Base-by-base conservation (phyloP, 2,329 filamentous ascomycete species). In the Capronia coronata region DNA sequence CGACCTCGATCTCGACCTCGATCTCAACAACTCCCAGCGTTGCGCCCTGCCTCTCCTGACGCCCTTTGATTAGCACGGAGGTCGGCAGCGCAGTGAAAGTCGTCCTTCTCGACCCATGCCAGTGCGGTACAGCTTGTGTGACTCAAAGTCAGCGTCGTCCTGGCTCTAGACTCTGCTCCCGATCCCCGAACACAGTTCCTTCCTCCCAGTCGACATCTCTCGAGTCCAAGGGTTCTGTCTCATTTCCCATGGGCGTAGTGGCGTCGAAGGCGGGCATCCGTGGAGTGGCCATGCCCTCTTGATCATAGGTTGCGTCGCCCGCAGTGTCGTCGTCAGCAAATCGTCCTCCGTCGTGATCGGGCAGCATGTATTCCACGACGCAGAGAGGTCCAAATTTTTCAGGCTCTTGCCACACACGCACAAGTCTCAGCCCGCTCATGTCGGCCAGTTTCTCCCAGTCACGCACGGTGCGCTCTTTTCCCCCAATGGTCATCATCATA, bases 401-500 rank as follows among this genome's bases (percentile, higher is more conserved):
- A n/a, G 40, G 39, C 30, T 43, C 42, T 22, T 49, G 46, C 39
- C 35, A 49, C 6, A 49, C 40, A 10, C 34, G 21, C 34, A 49
- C 29, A 9, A 49, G 38, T 18, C 29, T 49, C 39, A 49, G 14
- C n/a, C 42, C 46, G 13, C 40, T 44, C 40, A 44, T n/a, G 21
- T 38, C 46, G 22, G 34, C 46, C 30, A 49, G 29, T 21, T 38
- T 30, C 14, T 43, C 22, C 46, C 46, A 64, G 37, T 65, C 61
- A 29, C 59, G 59, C 53, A 59, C 49, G 16, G 59, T 58, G 25
- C 58, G 58, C 38, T 64, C 60, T 49, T 64, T 62, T 29, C 64
- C 65, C 21, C 64, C 62, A 35, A 61, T 59, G 8, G 63, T 54
- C 57, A 66, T 61, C 46, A 63, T 62, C 40, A 63, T 57, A 21